phyloP scores from a whole-genome alignment of 78 protist genomes.

The Planoprotostelium fungivorum region DNA sequence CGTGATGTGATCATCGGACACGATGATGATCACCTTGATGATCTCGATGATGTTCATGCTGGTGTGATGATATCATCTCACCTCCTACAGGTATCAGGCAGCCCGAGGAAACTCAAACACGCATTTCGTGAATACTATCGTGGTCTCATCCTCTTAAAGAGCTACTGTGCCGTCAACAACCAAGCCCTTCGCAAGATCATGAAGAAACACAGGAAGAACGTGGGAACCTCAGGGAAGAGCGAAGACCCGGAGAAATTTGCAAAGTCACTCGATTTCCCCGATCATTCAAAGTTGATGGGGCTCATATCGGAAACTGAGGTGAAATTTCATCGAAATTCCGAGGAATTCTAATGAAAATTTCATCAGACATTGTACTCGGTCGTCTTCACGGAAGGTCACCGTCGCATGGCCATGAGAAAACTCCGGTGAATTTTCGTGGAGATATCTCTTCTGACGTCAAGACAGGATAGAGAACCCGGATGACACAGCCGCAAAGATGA shows the following conservation, averaged over 20 bases:
- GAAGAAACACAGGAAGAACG: neutral
- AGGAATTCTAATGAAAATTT: too few species aligned
- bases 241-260: neutral
- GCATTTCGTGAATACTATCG: neutral
- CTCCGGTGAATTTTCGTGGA: neutral
- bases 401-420: neutral
- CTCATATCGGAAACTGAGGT: neutral
- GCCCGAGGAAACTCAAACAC: neutral
- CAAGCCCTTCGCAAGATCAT: neutral
- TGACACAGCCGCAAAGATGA: neutral
- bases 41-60: too few species aligned
- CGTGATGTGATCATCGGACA: too few species aligned
- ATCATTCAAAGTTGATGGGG: neutral
- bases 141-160: neutral
- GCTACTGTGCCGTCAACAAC: neutral
- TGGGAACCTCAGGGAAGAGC: neutral
- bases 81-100: neutral
- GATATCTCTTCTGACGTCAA: neutral
- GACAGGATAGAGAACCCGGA: neutral
- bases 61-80: too few species aligned
- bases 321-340: neutral
- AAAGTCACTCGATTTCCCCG: neutral
- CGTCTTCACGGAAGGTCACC: neutral
- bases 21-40: too few species aligned
- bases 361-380: neutral